phyloP scores from a whole-genome alignment of 306 rosid genomes.

The Comarum palustre region DNA sequence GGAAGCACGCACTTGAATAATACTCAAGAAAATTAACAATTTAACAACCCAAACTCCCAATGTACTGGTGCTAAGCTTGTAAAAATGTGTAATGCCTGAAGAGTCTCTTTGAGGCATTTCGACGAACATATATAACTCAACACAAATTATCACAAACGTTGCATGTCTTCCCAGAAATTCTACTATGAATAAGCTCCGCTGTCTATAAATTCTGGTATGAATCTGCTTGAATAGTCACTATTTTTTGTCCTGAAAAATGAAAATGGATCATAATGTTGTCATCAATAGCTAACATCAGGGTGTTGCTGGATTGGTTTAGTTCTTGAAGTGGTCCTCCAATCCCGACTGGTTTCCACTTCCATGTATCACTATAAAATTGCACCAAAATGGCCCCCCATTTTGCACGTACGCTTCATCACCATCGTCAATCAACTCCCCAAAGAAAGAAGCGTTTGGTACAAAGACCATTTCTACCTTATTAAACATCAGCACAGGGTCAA shows the following conservation, averaged over 20 bases:
- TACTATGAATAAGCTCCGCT: not conserved
- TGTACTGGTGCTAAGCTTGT: not conserved
- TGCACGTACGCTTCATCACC: not conserved
- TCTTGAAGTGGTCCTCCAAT: conserved; percentile 34
- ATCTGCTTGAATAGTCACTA: not conserved
- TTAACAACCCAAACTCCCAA: not conserved
- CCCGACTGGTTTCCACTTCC: conserved; percentile 21
- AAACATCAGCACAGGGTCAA: not conserved
- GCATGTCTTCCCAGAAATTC: not conserved
- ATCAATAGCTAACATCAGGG: conserved; percentile 16
- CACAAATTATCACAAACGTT: not conserved
- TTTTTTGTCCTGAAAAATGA: conserved; percentile 17
- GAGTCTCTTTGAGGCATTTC: not conserved
- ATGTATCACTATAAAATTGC: conserved; percentile 20
- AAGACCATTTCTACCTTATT: not conserved
- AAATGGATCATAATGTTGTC: conserved; percentile 13
- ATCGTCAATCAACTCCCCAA: conserved; percentile 2
- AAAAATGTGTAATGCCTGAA: not conserved
- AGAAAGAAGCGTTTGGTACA: not conserved
- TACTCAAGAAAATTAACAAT: conserved; percentile 6
- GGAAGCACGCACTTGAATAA: not conserved
- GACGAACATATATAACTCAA: not conserved
- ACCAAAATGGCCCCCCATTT: conserved; percentile 13
- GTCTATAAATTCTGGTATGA: not conserved
- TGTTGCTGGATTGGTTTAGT: conserved; percentile 25